These are phyloP conservation scores for Paxillus ammoniavirescens DNA, from an alignment of 768 basidiomycete genomes.

Conservation along the genomic window DNA sequence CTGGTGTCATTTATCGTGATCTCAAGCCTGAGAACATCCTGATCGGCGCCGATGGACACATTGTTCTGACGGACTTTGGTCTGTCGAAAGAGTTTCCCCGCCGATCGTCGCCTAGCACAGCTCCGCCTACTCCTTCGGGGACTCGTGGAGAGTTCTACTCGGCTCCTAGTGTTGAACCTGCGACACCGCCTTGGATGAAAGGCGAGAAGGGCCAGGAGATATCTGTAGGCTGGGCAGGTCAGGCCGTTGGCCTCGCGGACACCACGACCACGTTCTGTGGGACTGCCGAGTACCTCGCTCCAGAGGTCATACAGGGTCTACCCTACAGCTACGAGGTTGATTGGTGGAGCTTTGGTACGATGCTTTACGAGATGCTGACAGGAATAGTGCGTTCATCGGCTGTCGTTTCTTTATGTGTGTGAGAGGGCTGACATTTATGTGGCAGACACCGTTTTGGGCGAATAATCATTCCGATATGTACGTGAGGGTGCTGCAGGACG, in stretches of 20 bases:
- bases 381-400: conserved; percentile 64
- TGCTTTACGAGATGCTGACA: conserved; percentile 96
- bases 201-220: conserved; percentile 53
- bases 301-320: conserved; percentile 91
- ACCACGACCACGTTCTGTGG: conserved; percentile 89
- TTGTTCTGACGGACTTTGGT: conserved; percentile 97
- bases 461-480: conserved; percentile 96
- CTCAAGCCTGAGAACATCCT: conserved; percentile 97
- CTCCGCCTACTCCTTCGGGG: conserved; percentile 59
- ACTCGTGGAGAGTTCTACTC: conserved; percentile 54
- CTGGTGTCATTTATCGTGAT: conserved; percentile 96
- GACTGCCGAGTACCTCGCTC: conserved; percentile 95
- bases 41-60: conserved; percentile 91
- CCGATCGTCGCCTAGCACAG: conserved; percentile 40
- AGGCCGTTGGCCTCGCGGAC: conserved; percentile 50
- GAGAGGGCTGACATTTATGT: conserved; percentile 13
- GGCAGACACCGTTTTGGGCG: conserved; percentile 88
- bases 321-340: conserved; percentile 94
- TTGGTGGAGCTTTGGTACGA: conserved; percentile 98
- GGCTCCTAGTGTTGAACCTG: conserved; percentile 38
- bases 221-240: conserved; percentile 57
- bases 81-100: conserved; percentile 88
- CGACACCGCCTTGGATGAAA: conserved; percentile 80
- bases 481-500: conserved; percentile 86
- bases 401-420: conserved; percentile 6